phyloP scores from a whole-genome alignment of 306 rosid species.

The Cotoneaster glaucophyllus region DNA sequence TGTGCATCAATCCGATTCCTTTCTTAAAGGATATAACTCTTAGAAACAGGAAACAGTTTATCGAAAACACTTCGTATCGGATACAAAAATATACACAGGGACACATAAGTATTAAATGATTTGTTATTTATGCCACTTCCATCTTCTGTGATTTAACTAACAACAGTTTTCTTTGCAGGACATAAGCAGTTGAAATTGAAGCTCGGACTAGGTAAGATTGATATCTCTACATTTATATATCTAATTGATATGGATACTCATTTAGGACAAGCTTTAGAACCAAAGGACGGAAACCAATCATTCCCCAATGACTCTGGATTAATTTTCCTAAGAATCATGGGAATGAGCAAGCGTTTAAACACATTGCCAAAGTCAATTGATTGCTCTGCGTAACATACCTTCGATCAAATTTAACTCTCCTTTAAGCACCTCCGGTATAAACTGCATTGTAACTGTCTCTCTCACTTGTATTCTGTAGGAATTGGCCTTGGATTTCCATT shows the following conservation, averaged over 20 bases:
- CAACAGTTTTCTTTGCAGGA: constrained; percentile 21
- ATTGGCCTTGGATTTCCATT: not conserved
- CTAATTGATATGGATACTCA: not conserved
- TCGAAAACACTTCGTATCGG: too few relatives aligned
- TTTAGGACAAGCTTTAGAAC: not conserved
- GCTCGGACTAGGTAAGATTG: constrained; percentile 42
- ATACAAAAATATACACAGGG: too few relatives aligned
- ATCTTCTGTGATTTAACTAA: not conserved
- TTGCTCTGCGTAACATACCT: not conserved
- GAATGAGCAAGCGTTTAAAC: not conserved
- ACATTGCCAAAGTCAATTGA: not conserved
- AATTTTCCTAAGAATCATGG: not conserved
- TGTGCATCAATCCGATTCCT: not conserved
- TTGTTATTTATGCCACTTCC: not conserved
- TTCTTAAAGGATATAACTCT: not conserved
- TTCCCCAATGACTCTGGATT: not conserved
- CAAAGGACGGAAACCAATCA: not conserved
- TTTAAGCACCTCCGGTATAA: not conserved
- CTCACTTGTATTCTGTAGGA: constrained; percentile 10
- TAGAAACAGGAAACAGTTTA: too few relatives aligned
- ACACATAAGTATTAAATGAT: too few relatives aligned
- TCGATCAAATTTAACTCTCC: not conserved
- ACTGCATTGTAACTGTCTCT: not conserved
- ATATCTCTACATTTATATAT: not conserved
- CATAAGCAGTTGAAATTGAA: not conserved